Evolutionary conservation across 257 asterid genomes (phyloP).

Genomic region (Solanum dulcamara): DNA sequence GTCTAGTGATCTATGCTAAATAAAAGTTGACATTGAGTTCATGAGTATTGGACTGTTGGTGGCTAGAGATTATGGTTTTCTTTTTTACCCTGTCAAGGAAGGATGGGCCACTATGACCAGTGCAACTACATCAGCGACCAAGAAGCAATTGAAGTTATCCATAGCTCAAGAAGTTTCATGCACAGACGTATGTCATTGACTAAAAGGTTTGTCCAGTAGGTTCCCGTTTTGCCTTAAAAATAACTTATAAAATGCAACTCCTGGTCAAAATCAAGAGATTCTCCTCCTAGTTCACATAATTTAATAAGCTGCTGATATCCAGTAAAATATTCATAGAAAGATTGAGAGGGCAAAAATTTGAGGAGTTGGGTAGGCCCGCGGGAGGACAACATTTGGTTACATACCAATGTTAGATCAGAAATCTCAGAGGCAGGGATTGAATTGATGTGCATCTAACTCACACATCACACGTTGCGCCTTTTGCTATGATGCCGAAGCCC

Average conservation of each 20-base stretch:
- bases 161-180: not conserved
- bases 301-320: not conserved
- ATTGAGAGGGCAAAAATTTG: not conserved
- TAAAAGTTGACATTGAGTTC: not conserved
- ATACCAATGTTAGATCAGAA: not conserved
- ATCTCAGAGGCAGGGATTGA: not conserved
- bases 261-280: not conserved
- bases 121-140: not conserved
- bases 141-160: not conserved
- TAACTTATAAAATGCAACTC: not conserved
- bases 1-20: not conserved
- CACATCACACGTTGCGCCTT: not conserved
- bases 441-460: not conserved
- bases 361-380: too few relatives aligned
- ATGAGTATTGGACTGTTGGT: not conserved
- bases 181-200: too few relatives aligned
- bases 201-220: not conserved
- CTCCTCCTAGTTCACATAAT: not conserved
- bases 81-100: not conserved
- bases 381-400: not conserved
- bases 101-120: not conserved
- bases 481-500: not conserved
- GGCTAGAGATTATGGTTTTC: not conserved
- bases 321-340: not conserved
- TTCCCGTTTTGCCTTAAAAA: not conserved